A percentile compares a stretch with the other conserved stretches of the same genome.
These are phyloP conservation scores for Rhexocercosporidium sp. DNA, from an alignment of 2,329 filamentous ascomycete genomes.

Conservation along the genomic window DNA sequence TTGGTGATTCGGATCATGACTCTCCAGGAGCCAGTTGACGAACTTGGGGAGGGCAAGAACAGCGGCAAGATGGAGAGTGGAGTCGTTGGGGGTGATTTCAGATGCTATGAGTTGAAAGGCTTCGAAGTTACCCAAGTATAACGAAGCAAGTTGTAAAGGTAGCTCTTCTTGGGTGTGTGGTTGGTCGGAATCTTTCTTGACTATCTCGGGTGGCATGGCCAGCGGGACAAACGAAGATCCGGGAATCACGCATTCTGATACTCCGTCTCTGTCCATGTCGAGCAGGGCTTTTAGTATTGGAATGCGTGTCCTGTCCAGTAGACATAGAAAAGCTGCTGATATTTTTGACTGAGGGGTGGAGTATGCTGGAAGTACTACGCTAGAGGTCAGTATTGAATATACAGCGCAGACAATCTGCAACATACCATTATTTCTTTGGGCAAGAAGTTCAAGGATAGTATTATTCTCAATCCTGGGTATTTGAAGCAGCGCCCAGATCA, in stretches of 20 bases:
- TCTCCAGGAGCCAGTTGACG: slow-evolving; percentile 11
- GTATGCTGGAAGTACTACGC: slow-evolving; percentile 8
- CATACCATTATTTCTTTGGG: slow-evolving; percentile 9
- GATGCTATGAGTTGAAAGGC: slow-evolving; percentile 12
- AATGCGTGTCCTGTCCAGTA: slow-evolving; percentile 15
- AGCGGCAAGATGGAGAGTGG: slow-evolving; percentile 16
- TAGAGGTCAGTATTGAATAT: background rate
- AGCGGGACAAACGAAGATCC: slow-evolving; percentile 13
- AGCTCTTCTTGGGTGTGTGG: background rate
- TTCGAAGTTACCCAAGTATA: slow-evolving; percentile 15
- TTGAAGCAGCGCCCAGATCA: slow-evolving; percentile 17
- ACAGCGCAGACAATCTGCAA: background rate
- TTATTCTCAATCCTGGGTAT: slow-evolving; percentile 11
- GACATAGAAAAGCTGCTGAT: slow-evolving; percentile 18
- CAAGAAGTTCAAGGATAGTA: slow-evolving; percentile 9
- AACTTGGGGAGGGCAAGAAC: slow-evolving; percentile 16
- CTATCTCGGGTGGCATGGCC: background rate
- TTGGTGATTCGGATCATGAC: slow-evolving; percentile 14
- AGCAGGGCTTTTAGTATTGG: slow-evolving; percentile 17
- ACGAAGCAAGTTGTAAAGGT: slow-evolving; percentile 8
- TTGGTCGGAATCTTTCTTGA: slow-evolving; percentile 10
- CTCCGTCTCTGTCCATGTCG: slow-evolving; percentile 9
- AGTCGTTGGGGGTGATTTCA: slow-evolving; percentile 13
- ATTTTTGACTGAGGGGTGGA: slow-evolving; percentile 15
- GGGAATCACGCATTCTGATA: slow-evolving; percentile 16